Percentiles rank a stretch among this genome's conserved stretches.
phyloP scores from a whole-genome alignment of 2,329 filamentous ascomycete genomes.

The Penicillium sp. region DNA sequence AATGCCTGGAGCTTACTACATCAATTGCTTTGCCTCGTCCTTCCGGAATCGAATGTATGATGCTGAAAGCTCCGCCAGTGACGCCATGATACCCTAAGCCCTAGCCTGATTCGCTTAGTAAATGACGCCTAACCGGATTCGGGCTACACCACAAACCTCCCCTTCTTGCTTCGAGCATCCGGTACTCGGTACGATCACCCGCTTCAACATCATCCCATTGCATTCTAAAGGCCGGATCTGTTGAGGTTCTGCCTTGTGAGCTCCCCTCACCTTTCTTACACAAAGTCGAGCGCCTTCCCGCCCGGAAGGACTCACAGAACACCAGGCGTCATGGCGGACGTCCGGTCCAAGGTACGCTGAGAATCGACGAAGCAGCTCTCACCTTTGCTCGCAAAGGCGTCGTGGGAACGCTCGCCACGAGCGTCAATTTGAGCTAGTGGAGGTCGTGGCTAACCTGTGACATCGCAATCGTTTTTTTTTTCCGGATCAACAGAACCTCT shows the following conservation, averaged over 20 bases:
- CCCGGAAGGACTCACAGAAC: constrained; percentile 44
- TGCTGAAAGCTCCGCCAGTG: constrained; percentile 24
- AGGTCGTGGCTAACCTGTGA: constrained; percentile 19
- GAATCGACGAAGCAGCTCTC: constrained; percentile 5
- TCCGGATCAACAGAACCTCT: constrained; percentile 68
- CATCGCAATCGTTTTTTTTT: constrained; percentile 10
- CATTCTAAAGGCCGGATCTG: constrained; percentile 19
- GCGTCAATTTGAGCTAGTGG: constrained; percentile 1
- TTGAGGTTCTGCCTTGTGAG: constrained; percentile 33
- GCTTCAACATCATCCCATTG: constrained; percentile 25
- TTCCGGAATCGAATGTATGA: constrained; percentile 16
- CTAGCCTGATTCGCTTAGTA: constrained; percentile 39
- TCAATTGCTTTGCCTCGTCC: no score
- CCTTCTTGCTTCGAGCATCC: constrained; percentile 18
- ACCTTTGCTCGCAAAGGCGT: constrained; percentile 10
- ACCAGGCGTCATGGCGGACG: constrained; percentile 48
- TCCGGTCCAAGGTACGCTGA: constrained; percentile 47
- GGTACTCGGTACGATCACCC: constrained; percentile 9
- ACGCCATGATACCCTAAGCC: constrained; percentile 38
- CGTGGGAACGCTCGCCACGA: constrained; percentile 1
- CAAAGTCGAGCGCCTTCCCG: constrained; percentile 43
- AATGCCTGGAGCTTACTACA: no score
- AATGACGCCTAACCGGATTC: constrained; percentile 33
- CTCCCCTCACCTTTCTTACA: constrained; percentile 36
- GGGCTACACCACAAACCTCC: constrained; percentile 30